Percentiles rank a stretch among this genome's conserved stretches.
phyloP scores from a whole-genome alignment of 2,329 filamentous ascomycete species.

The Dactylellina drechsleri region DNA sequence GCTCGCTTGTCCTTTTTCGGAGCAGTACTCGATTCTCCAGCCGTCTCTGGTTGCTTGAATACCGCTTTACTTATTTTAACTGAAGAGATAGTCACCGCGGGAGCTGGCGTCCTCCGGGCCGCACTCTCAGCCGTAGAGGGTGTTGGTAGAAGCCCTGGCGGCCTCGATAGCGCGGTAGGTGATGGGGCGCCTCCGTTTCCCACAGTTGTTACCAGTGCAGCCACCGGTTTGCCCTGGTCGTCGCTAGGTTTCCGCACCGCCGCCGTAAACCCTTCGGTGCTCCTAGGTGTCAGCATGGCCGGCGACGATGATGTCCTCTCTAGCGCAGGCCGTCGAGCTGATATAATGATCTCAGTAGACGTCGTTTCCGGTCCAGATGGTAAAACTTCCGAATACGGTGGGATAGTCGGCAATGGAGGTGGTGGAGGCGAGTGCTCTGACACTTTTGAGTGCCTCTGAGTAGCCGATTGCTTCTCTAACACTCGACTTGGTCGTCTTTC shows the following conservation, averaged over 20 bases:
- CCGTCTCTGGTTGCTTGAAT: conserved; percentile 13
- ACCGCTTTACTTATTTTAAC: conserved; percentile 32
- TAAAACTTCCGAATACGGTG: conserved; percentile 31
- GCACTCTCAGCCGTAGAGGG: not conserved
- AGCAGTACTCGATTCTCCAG: conserved; percentile 24
- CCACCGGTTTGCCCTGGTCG: conserved; percentile 21
- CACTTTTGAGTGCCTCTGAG: conserved; percentile 23
- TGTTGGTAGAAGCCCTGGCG: conserved; percentile 1
- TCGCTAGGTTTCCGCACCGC: conserved; percentile 33
- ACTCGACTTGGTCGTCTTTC: conserved; percentile 16
- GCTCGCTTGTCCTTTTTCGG: conserved; percentile 43
- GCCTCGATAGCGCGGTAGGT: not conserved
- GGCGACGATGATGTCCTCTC: conserved; percentile 50
- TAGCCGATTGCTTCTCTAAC: not conserved
- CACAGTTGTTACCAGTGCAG: not conserved
- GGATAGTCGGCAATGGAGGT: conserved; percentile 29
- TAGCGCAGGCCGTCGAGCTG: conserved; percentile 27
- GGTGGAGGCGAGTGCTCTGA: conserved; percentile 43
- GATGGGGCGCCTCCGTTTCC: not conserved
- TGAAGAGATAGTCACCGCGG: conserved; percentile 24
- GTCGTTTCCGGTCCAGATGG: not conserved
- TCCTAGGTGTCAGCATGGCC: conserved; percentile 47
- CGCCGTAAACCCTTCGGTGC: conserved; percentile 16
- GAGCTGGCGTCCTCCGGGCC: not conserved
- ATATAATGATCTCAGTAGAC: conserved; percentile 14